Base-by-base conservation (phyloP, 805 yeast species). In the Nakazawaea wickerhamii region DNA sequence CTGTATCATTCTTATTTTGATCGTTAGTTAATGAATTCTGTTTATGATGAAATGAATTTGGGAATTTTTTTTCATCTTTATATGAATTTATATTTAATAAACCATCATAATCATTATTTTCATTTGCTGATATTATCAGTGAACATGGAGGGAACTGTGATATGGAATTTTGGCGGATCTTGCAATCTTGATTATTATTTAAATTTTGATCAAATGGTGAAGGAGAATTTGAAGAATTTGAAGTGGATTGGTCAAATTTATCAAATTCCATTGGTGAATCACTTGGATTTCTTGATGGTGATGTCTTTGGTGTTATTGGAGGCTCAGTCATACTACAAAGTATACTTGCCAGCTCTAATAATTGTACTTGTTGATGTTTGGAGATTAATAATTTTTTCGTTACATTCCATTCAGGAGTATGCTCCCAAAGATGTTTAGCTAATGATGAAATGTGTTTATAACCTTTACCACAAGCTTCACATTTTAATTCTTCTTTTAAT, bases 391-490 rank as follows among this genome's bases (percentile, higher is more conserved):
- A 66, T 58, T 84, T 84, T 51, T 85, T 82, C 3, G 95, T 88
- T 58, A 82, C 81, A 54, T 79, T 84, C 96, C 96, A 87, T 57
- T 88, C 95, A 0, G 95, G 95, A 0, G 96, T 87, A 59, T 87
- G 96, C 57, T 87, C 96, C 95, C 95, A 87, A 30, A 87, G 63
- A 63, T 86, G 95, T 60, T 86, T 86, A 2, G 95, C 93, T 46
- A 86, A 70, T n/a, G 90, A 81, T 1, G 89, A 80, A 5, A 87
- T 83, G 63, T 87, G 96, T 58, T 86, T 88, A 59, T 87, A 87
- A 18, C 93, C 95, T 60, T 87, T 87, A 3, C 95, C 95, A 54
- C 96, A 87, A 4, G 93, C 87, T 60, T 88, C 95, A 65, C 95
- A 87, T 54, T 81, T 81, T 49, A 87, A 71, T 55, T 84, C 90